Base-by-base conservation (phyloP, 768 basidiomycete species). In the Kwoniella shandongensis region DNA sequence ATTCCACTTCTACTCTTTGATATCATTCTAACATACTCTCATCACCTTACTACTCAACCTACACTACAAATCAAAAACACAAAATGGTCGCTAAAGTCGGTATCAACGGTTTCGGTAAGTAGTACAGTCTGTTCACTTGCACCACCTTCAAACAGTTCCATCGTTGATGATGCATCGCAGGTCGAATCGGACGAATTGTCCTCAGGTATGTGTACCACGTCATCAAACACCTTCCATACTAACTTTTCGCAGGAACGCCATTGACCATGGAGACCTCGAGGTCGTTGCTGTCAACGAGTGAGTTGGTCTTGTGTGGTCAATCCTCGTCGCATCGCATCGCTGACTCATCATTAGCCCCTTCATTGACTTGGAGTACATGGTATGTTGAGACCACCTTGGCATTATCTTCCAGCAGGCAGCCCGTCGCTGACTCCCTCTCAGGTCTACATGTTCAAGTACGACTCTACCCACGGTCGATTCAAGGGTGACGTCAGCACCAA, bases 171-270 rank as follows among this genome's bases (percentile, higher is more conserved):
- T 54, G n/a, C 70, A 17, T 46, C 52, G 12, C 76, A 91, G 94
- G 94, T 83, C 94, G 96, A 83, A 98, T 98, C 77, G 94, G 96
- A 79, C 94, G 96, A 80, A 94, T 98, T 78, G 96, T 98, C 65
- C 82, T 88, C 54, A 66, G 68, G 68, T 70, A 51, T 27, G 60
- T 39, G 2, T 18, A 36, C 18, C 22, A 38, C 39, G 17, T 40
- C 25, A 36, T 47, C n/a, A 20, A 3, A 1, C 4, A 22, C n/a
- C 20, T 27, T 26, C 18, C 30, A 23, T 13, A 13, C 35, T 54
- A n/a, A 47, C 44, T 32, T 18, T 8, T 10, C n/a, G 17, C 79
- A 88, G 96, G 69, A 97, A 97, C 82, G 92, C 93, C 49, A 82
- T 96, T 69, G 80, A 84, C 67, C 79, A 83, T 74, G 77, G 81